Evolutionary conservation across 352 stramenopile genomes (phyloP).

Genomic region (Phytophthora pistaciae): DNA sequence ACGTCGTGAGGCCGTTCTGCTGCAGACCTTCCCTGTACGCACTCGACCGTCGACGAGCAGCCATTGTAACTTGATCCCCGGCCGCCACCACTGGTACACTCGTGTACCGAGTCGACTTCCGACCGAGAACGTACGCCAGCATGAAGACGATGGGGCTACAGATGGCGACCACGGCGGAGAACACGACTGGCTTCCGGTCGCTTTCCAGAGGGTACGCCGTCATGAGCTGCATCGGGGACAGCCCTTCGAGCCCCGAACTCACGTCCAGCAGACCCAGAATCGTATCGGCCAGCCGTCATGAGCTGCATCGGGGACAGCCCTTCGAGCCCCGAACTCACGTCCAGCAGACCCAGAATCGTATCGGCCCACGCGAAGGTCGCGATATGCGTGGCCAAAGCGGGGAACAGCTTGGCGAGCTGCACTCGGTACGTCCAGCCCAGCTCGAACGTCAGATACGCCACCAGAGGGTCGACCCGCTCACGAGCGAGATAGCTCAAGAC

Average conservation of each 20-base stretch:
- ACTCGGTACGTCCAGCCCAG: neutral
- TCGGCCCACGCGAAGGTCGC: neutral
- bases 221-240: neutral
- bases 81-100: neutral
- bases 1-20: neutral
- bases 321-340: neutral
- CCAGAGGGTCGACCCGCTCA: neutral
- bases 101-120: neutral
- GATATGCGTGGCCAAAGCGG: neutral
- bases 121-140: neutral
- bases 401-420: neutral
- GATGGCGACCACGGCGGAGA: neutral
- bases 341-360: neutral
- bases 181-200: neutral
- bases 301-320: neutral
- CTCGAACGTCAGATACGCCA: constrained; percentile 1
- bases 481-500: neutral
- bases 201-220: neutral
- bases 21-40: neutral
- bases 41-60: neutral
- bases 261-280: neutral
- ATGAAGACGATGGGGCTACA: neutral
- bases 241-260: neutral
- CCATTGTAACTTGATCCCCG: neutral
- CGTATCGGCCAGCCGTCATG: too few relatives aligned